Base-by-base conservation (phyloP, 2,329 filamentous ascomycete species). In the Pseudogymnoascus sp. region DNA sequence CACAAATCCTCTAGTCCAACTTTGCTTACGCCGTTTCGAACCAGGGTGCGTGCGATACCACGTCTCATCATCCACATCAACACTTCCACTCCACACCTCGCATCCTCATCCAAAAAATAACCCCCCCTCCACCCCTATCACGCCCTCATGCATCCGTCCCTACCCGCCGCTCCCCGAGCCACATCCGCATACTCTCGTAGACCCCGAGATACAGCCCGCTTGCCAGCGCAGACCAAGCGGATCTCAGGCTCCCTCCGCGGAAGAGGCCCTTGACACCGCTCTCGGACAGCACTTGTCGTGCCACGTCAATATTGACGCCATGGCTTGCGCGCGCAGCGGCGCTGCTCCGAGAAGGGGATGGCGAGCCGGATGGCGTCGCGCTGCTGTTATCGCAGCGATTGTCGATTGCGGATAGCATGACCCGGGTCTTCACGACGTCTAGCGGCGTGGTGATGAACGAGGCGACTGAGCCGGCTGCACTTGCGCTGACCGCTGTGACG, bases 381-480 rank as follows among this genome's bases (percentile, higher is more conserved):
- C 10, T 60, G 31, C 2, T n/a, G 7, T 61, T 61, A 37, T 63
- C 73, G 63, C 63, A 66, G 69, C 29, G 16, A 67, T 72, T 66
- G 21, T 76, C 73, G 13, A 78, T 79, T 1, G 86, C 86, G 31
- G 82, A 80, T 26, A 96, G 79, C 92, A 96, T 96, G 76, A 96
- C 89, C 60, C 90, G 79, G 67, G 92, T 96, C 79, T 96, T 96
- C 24, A 96, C 83, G 8, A 96, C 91, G 74, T 96, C 93, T 63
- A 92, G 85, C 0, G 93, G 93, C 61, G 92, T 96, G 1, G 92
- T 96, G n/a, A 95, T 74, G 8, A 90, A 82, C 0, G 92, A 89
- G 0, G 91, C 87, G 7, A 93, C 74, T 5, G 85, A 84, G 0
- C 92, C 92, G 0, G 91, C 90, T 14, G 82, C 74, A 1, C 87